Percentiles rank a stretch among this genome's conserved stretches.
Evolutionary conservation across 139 green algal species (phyloP).

Genomic region (Picochlorum sp.): DNA sequence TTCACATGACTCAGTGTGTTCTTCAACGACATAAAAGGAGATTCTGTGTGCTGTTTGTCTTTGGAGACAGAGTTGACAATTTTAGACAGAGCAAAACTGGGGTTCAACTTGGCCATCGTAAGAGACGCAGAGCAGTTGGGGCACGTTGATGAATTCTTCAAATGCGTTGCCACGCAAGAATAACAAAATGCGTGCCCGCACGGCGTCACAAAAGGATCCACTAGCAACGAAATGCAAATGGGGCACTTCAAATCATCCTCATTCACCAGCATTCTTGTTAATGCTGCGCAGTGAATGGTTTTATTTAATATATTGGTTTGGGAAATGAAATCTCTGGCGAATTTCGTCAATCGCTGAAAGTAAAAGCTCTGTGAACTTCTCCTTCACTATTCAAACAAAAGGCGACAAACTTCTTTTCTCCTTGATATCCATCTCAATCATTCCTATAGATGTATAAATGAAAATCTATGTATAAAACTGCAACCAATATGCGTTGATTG

Average conservation of each 20-base stretch:
- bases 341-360: too few species aligned
- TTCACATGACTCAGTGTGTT: background rate
- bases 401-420: too few species aligned
- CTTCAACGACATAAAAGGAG: background rate
- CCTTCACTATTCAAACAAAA: too few species aligned
- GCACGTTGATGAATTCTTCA: constrained; percentile 54
- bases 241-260: constrained; percentile 55
- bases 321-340: too few species aligned
- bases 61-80: constrained; percentile 15
- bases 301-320: too few species aligned
- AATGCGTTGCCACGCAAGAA: constrained; percentile 60
- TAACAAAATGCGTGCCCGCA: constrained; percentile 84
- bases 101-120: constrained; percentile 55
- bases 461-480: too few species aligned
- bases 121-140: constrained; percentile 56
- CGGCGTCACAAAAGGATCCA: constrained; percentile 66
- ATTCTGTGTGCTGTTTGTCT: background rate
- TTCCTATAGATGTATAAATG: too few species aligned
- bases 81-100: constrained; percentile 77
- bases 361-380: too few species aligned
- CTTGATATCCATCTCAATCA: too few species aligned
- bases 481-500: too few species aligned
- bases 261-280: background rate
- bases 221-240: constrained; percentile 65
- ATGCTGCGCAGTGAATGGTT: background rate